phyloP scores from a whole-genome alignment of 2,329 filamentous ascomycete species.

The Rutstroemia sydowiana region DNA sequence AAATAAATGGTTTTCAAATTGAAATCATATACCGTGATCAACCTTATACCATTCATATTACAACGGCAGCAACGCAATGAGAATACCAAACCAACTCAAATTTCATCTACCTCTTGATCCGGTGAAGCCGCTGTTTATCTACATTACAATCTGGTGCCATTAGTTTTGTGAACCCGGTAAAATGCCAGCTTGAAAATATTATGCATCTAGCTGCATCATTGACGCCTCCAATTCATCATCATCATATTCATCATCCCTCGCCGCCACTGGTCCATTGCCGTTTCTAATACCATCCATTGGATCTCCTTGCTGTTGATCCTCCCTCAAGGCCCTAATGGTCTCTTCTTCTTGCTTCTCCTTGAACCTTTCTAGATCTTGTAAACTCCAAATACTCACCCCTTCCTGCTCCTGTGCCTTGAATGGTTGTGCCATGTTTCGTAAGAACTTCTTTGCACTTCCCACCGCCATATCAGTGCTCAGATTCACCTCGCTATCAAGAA shows the following conservation, averaged over 20 bases:
- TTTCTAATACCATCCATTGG: constrained; percentile 14
- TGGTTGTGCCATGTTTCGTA: constrained; percentile 86
- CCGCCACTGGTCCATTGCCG: constrained; percentile 16
- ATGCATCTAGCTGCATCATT: constrained; percentile 38
- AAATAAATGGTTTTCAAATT: constrained; percentile 16
- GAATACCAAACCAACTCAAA: not conserved
- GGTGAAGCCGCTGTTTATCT: not conserved
- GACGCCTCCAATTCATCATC: constrained; percentile 40
- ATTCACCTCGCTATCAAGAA: constrained; percentile 79
- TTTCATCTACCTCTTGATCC: not conserved
- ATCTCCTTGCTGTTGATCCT: constrained; percentile 12
- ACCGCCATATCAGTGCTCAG: constrained; percentile 94
- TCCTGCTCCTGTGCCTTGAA: constrained; percentile 79
- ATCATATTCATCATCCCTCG: constrained; percentile 25
- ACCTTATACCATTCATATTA: no score
- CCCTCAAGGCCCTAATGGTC: constrained; percentile 55
- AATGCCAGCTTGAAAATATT: not conserved
- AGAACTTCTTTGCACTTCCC: constrained; percentile 78
- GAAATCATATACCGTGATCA: not conserved
- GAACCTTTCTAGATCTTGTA: constrained; percentile 69
- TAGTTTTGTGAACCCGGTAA: not conserved
- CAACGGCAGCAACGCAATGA: no score
- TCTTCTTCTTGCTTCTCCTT: constrained; percentile 69
- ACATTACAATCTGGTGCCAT: constrained; percentile 3
- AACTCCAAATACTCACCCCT: constrained; percentile 86